phyloP scores from a whole-genome alignment of 2,329 filamentous ascomycete species.

The Chalaropsis ovoidea region DNA sequence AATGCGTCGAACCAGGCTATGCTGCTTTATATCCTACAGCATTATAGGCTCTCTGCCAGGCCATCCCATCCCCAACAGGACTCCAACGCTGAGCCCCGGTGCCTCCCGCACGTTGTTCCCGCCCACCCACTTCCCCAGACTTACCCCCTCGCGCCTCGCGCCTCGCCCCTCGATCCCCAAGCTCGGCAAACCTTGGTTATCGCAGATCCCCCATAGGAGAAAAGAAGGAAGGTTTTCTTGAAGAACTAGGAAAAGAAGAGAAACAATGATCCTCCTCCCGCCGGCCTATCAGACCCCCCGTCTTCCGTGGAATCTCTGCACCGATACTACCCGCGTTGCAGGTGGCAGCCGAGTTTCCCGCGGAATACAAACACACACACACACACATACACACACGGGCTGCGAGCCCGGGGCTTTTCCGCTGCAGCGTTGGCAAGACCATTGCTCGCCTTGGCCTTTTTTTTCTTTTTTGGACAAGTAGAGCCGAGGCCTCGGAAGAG shows the following conservation, averaged over 20 bases:
- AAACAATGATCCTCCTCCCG: background rate
- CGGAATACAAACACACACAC: background rate
- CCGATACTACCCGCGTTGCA: background rate
- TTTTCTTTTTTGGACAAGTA: too few species aligned
- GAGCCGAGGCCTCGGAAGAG: background rate
- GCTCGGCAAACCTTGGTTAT: background rate
- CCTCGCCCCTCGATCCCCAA: too few species aligned
- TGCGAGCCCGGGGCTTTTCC: too few species aligned
- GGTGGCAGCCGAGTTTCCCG: background rate
- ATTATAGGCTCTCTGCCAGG: background rate
- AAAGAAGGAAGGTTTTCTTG: background rate
- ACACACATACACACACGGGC: too few species aligned
- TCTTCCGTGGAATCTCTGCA: background rate
- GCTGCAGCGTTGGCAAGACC: too few species aligned
- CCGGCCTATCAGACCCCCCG: background rate
- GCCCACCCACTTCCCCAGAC: background rate
- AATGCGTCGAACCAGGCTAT: background rate
- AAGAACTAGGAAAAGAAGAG: background rate
- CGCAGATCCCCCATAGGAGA: conserved; percentile 2
- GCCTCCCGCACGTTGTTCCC: too few species aligned
- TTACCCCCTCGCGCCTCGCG: background rate
- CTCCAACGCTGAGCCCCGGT: background rate
- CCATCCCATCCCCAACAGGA: background rate
- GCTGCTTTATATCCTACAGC: background rate
- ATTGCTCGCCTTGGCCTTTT: too few species aligned